Evolutionary conservation across 2,329 filamentous ascomycete species (phyloP).

Genomic region (Trichoderma afroharzianum): DNA sequence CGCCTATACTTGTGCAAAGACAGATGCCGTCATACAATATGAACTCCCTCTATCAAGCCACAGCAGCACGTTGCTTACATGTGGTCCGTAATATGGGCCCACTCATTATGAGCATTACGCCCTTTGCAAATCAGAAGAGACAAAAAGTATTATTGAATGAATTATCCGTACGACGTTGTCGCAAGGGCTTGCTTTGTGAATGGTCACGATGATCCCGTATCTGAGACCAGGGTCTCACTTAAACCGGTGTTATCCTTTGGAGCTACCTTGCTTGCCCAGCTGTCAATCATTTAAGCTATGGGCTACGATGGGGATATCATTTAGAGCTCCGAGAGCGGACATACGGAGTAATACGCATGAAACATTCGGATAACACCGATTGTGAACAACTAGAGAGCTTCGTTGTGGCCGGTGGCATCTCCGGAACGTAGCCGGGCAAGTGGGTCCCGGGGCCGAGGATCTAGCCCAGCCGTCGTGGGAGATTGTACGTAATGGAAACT

Average conservation of each 20-base stretch:
- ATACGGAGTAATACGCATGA: background rate
- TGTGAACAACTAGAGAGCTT: background rate
- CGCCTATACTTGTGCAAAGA: background rate
- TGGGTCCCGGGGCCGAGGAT: background rate
- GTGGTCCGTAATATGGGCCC: background rate
- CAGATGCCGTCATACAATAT: background rate
- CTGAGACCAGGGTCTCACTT: background rate
- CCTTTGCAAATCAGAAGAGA: background rate
- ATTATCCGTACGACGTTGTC: background rate
- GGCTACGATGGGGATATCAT: background rate
- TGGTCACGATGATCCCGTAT: background rate
- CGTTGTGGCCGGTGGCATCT: background rate
- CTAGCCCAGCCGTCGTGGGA: slow-evolving; percentile 4
- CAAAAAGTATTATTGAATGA: background rate
- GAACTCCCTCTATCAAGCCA: background rate
- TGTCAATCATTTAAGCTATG: background rate
- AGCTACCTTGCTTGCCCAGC: background rate
- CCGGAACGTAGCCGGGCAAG: background rate
- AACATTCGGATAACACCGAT: background rate
- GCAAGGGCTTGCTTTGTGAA: background rate
- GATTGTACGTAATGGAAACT: slow-evolving; percentile 9
- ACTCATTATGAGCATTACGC: background rate
- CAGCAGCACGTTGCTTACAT: background rate
- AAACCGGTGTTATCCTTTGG: background rate
- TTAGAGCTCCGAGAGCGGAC: background rate